A percentile compares a stretch with the other conserved stretches of the same genome.
These are phyloP conservation scores for Puccinia novopanici DNA, from an alignment of 1,284 basidiomycete genomes.

Conservation along the genomic window DNA sequence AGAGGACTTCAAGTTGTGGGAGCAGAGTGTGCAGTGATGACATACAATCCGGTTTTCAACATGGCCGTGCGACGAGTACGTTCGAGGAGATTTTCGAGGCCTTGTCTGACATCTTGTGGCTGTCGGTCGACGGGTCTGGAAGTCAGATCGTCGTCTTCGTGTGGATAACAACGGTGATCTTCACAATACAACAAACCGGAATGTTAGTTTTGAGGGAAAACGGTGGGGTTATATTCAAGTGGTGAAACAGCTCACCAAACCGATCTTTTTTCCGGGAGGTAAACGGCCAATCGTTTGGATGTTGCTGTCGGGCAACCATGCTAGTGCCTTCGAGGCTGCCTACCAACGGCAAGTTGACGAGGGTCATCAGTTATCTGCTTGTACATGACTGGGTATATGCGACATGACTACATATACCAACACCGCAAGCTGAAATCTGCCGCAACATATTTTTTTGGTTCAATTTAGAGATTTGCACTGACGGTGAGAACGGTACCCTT, in stretches of 20 bases:
- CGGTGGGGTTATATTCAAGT: no score
- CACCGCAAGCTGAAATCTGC: no score
- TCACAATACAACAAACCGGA: background rate
- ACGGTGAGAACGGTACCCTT: constrained; percentile 36
- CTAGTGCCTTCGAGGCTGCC: constrained; percentile 26
- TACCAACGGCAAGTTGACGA: background rate
- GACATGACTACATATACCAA: no score
- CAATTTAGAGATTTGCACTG: background rate
- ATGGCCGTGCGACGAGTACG: constrained; percentile 24
- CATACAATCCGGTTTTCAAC: constrained; percentile 35
- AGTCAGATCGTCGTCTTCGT: constrained; percentile 31
- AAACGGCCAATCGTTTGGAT: constrained; percentile 40
- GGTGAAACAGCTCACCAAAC: constrained; percentile 23
- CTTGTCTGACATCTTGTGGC: constrained; percentile 29
- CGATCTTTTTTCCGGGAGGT: constrained; percentile 45
- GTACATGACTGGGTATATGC: no score
- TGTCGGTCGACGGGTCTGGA: constrained; percentile 9
- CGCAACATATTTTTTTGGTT: background rate
- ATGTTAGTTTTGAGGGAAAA: background rate
- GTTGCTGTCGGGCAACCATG: constrained; percentile 43
- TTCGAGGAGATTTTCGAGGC: constrained; percentile 26
- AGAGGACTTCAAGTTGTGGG: background rate
- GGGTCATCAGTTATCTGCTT: no score
- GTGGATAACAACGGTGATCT: constrained; percentile 47
- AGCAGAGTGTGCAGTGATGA: background rate